Evolutionary conservation across 768 basidiomycete genomes (phyloP).

Genomic region (Tylopilus sp.): DNA sequence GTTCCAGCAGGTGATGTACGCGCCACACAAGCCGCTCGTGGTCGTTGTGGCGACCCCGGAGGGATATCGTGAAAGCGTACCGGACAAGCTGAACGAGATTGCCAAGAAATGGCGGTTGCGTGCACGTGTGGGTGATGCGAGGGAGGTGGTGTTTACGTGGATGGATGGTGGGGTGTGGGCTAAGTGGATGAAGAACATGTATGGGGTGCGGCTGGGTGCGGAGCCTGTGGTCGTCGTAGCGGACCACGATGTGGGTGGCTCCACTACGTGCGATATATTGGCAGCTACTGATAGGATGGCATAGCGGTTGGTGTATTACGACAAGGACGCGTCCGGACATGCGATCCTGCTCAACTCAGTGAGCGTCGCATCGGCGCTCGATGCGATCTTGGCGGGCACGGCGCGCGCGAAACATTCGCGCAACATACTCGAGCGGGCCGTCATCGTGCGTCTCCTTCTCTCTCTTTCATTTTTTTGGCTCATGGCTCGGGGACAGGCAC

Average conservation of each 20-base stretch:
- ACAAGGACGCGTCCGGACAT: slow-evolving; percentile 54
- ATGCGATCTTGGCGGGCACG: slow-evolving; percentile 54
- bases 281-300: no score
- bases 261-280: no score
- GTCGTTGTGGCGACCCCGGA: slow-evolving; percentile 60
- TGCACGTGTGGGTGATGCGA: slow-evolving; percentile 14
- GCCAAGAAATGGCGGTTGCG: slow-evolving; percentile 56
- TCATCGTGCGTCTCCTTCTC: slow-evolving; percentile 30
- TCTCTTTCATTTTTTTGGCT: not conserved
- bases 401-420: slow-evolving; percentile 62
- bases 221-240: slow-evolving; percentile 59
- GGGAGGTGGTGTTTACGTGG: slow-evolving; percentile 80
- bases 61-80: slow-evolving; percentile 38
- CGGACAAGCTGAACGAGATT: slow-evolving; percentile 46
- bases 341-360: slow-evolving; percentile 52
- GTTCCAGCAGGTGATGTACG: slow-evolving; percentile 86
- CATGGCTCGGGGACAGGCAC: slow-evolving; percentile 6
- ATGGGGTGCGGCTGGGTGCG: slow-evolving; percentile 49
- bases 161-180: slow-evolving; percentile 85
- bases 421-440: slow-evolving; percentile 62
- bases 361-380: slow-evolving; percentile 66
- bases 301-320: slow-evolving; percentile 74
- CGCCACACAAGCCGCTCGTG: slow-evolving; percentile 69
- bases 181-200: slow-evolving; percentile 91
- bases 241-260: slow-evolving; percentile 56